Conservation (phyloP, 352 stramenopile species). For the Globisporangium cederbergense region DNA sequence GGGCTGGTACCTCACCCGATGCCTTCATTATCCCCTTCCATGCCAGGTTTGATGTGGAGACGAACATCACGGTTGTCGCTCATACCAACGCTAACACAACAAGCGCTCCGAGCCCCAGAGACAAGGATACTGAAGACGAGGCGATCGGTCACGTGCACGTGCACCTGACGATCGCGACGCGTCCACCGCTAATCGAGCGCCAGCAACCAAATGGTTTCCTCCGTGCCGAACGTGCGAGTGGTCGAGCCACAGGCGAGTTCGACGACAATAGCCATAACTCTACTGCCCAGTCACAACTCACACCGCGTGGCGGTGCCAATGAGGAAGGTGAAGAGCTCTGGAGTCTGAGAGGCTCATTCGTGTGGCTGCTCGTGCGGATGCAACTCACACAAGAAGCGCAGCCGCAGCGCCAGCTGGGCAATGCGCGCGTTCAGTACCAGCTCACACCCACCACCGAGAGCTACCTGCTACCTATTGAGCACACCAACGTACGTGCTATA, state of each 20-base stretch:
- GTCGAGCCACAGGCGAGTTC: background rate
- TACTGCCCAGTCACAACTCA: conserved; percentile 2
- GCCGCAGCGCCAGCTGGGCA: conserved; percentile 2
- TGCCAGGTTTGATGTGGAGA: conserved; percentile 53
- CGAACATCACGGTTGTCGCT: conserved; percentile 24
- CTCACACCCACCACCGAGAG: conserved; percentile 45
- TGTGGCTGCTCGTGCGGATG: conserved; percentile 47
- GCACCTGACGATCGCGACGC: conserved; percentile 35
- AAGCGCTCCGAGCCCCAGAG: background rate
- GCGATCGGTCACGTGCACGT: conserved; percentile 33
- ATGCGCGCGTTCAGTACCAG: conserved; percentile 49
- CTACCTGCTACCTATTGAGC: conserved; percentile 44
- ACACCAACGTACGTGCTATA: conserved; percentile 41
- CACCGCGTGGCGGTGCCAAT: background rate
- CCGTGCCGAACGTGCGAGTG: conserved; percentile 21
- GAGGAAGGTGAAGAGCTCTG: conserved; percentile 17
- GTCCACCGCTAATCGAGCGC: conserved; percentile 30
- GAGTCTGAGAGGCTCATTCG: conserved; percentile 30
- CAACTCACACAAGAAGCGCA: conserved; percentile 19
- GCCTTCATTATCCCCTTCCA: background rate
- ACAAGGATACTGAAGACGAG: background rate
- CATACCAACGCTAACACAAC: background rate
- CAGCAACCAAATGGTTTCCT: conserved; percentile 37
- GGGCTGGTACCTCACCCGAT: too few species aligned
- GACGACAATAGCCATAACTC: conserved; percentile 13